Evolutionary conservation across 108 stramenopile genomes (phyloP), one percentile per base, ranked within the genome.

Genomic region (Skeletonema tropicum): DNA sequence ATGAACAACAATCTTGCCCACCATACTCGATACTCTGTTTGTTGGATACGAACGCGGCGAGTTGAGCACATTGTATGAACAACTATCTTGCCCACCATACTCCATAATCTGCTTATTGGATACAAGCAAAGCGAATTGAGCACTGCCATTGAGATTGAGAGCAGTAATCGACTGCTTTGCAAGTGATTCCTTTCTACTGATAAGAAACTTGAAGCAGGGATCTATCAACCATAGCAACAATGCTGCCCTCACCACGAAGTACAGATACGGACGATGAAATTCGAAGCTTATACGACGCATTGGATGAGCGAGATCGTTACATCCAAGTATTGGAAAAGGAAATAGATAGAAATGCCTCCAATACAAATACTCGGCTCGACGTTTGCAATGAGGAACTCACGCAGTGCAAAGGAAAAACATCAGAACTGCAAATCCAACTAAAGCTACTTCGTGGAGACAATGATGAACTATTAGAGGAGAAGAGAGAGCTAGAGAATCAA

Each of bases 291-390:
- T 72, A 71, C 52, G 70, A 45, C n/a, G 70, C 70, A 21, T 60
- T 82, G 21, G 80, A 80, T 31, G 82, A 83, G 35, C 42, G 76
- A 3, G 81, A 82, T 10, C 45, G 70, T 2, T 60, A 83, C 59
- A 78, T 83, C 10, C 21, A 46, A 23, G 35, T 60, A 32, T 59
- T 83, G 25, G 74, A 83, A 29, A 39, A 36, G 15, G 77, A 78
- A 21, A 10, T 83, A 1, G 23, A 55, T 23, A 23, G 23, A 21
- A 25, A 55, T 55, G 52, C 23, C n/a, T 10, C 52, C 0, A 25
- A 55, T 25, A 10, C 23, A 23, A 23, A n/a, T n/a, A 32, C 15
- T 17, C 71, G 36, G 5, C 64, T 68, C 21, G 70, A 74, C 33
- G 73, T 57, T 31, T 73, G 74, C 36, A 77, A 73, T 62, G 73